These are phyloP conservation scores for Trichoderma afroharzianum DNA, from an alignment of 2,329 filamentous ascomycete species.

Conservation along the genomic window DNA sequence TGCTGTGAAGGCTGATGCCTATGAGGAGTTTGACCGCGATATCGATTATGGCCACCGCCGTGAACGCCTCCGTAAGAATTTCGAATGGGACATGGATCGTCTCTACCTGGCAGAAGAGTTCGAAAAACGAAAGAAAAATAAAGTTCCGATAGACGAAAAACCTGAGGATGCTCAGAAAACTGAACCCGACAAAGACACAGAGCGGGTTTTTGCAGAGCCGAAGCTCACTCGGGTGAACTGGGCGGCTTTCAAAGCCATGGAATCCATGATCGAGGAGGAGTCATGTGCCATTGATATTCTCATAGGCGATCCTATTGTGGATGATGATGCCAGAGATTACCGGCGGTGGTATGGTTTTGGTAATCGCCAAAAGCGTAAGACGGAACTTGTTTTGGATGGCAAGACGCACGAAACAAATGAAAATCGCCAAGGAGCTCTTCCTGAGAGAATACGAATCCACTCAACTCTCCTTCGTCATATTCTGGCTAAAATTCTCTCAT, in stretches of 20 bases:
- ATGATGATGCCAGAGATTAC: neutral
- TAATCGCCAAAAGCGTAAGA: neutral
- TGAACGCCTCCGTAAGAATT: constrained; percentile 14
- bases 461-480: neutral
- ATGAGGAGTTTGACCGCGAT: neutral
- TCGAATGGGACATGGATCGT: constrained; percentile 21
- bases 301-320: neutral
- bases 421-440: neutral
- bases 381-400: neutral
- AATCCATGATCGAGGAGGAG: neutral
- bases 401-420: neutral
- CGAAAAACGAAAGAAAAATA: neutral
- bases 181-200: neutral
- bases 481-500: neutral
- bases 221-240: neutral
- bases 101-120: constrained; percentile 11
- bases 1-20: neutral
- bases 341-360: neutral
- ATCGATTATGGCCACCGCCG: constrained; percentile 16
- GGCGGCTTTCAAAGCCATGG: neutral
- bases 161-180: neutral
- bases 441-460: constrained; percentile 1
- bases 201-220: neutral
- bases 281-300: neutral
- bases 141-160: neutral